phyloP scores from a whole-genome alignment of 1,284 basidiomycete species.

The Omphalotus olearius region DNA sequence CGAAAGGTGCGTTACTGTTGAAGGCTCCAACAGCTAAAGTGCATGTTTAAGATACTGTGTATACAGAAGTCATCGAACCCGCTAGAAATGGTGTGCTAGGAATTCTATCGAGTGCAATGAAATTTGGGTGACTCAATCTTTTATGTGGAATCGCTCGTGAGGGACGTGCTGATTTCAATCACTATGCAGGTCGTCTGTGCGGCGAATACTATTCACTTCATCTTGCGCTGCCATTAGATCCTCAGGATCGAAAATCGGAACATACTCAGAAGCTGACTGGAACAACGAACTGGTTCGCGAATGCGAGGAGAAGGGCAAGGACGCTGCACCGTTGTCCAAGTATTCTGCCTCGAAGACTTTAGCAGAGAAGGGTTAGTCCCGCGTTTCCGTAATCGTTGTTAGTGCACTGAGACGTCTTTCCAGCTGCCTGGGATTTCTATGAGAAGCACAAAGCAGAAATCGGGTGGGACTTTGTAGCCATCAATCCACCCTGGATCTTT shows the following conservation, averaged over 20 bases:
- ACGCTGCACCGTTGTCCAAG: conserved; percentile 37
- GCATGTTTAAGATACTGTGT: too few species aligned
- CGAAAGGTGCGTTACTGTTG: conserved; percentile 27
- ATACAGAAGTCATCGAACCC: conserved; percentile 51
- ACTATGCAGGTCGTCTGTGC: conserved; percentile 38
- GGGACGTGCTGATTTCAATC: not conserved
- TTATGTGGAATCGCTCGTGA: not conserved
- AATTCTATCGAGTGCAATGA: conserved; percentile 50
- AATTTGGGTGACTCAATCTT: conserved; percentile 40
- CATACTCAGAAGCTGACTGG: conserved; percentile 55
- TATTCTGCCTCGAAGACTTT: conserved; percentile 66
- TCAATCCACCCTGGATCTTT: conserved; percentile 22
- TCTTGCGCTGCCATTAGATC: conserved; percentile 30
- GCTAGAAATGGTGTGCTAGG: conserved; percentile 61
- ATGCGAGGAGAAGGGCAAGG: conserved; percentile 48
- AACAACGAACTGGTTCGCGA: conserved; percentile 52
- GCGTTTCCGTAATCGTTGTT: not conserved
- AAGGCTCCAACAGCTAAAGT: too few species aligned
- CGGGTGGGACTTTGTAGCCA: conserved; percentile 19
- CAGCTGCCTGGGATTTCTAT: conserved; percentile 22
- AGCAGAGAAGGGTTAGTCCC: conserved; percentile 51
- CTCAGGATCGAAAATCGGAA: conserved; percentile 16
- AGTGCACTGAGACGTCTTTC: not conserved
- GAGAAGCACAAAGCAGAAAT: conserved; percentile 15
- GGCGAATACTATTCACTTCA: conserved; percentile 60